Conservation (phyloP, 2,329 filamentous ascomycete species). For the Neofusicoccum kwambonambiense region DNA sequence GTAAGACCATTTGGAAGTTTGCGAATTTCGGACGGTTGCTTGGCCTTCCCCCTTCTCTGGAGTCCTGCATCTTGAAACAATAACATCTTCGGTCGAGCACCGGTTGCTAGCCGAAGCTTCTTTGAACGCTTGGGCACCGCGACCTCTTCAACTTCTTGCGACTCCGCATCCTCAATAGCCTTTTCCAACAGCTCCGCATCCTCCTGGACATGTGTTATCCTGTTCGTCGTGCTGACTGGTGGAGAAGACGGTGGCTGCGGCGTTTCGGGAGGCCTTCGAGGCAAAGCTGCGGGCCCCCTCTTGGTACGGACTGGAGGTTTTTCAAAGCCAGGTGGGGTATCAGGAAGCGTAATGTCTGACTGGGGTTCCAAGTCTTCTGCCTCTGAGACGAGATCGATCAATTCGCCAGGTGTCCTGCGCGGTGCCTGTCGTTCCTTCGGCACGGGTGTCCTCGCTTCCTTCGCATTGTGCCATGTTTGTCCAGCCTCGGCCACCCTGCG, state of each 20-base stretch:
- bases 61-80: conserved; percentile 40
- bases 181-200: conserved; percentile 8
- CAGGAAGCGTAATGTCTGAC: conserved; percentile 15
- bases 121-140: conserved; percentile 29
- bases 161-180: conserved; percentile 10
- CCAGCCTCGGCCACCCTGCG: conserved; percentile 29
- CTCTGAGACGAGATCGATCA: conserved; percentile 16
- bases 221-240: conserved; percentile 37
- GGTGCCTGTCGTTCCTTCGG: background rate
- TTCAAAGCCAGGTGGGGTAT: background rate
- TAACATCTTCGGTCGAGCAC: conserved; percentile 42
- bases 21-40: background rate
- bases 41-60: background rate
- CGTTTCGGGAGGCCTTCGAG: conserved; percentile 27
- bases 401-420: background rate
- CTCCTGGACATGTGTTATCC: conserved; percentile 33
- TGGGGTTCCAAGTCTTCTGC: background rate
- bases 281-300: background rate
- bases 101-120: conserved; percentile 38
- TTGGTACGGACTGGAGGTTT: background rate
- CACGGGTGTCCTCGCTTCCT: conserved; percentile 18
- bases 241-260: conserved; percentile 34
- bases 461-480: conserved; percentile 23
- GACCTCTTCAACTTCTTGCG: conserved; percentile 2
- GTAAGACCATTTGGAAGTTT: conserved; percentile 9